A percentile compares a stretch with the other conserved stretches of the same genome.
Evolutionary conservation across 441 rosid genomes (phyloP).

Genomic region (Biscutella laevigata): DNA sequence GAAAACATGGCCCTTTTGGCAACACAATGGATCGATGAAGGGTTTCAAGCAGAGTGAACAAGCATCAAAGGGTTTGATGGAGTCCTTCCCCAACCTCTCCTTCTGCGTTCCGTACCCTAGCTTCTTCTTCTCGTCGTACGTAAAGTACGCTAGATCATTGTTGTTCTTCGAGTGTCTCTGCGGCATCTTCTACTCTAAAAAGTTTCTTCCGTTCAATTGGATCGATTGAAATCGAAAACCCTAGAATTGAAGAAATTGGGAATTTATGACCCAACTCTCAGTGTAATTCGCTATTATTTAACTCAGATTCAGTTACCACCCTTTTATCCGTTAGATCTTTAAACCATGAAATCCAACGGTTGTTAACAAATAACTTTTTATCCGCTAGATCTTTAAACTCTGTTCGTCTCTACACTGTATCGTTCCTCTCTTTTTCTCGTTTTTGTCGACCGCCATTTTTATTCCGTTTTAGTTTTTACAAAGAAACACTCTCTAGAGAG

Average conservation of each 20-base stretch:
- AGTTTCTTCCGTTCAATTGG: background rate
- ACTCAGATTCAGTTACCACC: background rate
- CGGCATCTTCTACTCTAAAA: slow-evolving; percentile 38
- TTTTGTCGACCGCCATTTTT: slow-evolving; percentile 12
- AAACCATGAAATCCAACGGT: slow-evolving; percentile 9
- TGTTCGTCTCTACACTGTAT: background rate
- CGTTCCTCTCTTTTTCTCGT: background rate
- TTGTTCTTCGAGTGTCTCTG: slow-evolving; percentile 91
- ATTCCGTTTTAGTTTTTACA: too few species aligned
- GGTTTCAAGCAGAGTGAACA: slow-evolving; percentile 84
- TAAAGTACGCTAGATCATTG: slow-evolving; percentile 83
- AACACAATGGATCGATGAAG: slow-evolving; percentile 68
- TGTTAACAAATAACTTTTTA: too few species aligned
- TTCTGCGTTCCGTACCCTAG: slow-evolving; percentile 83
- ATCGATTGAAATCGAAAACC: too few species aligned
- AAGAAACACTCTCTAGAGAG: too few species aligned
- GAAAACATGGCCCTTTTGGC: slow-evolving; percentile 75
- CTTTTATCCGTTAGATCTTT: slow-evolving; percentile 12
- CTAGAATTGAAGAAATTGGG: slow-evolving; percentile 11
- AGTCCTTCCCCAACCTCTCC: slow-evolving; percentile 85
- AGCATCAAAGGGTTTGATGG: slow-evolving; percentile 78
- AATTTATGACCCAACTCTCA: background rate
- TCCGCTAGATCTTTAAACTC: too few species aligned
- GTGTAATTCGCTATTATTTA: background rate
- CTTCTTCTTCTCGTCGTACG: slow-evolving; percentile 84